Evolutionary conservation across 257 asterid species (phyloP), one percentile per base, ranked within the genome.

Genomic region (Leptodermis oblonga): DNA sequence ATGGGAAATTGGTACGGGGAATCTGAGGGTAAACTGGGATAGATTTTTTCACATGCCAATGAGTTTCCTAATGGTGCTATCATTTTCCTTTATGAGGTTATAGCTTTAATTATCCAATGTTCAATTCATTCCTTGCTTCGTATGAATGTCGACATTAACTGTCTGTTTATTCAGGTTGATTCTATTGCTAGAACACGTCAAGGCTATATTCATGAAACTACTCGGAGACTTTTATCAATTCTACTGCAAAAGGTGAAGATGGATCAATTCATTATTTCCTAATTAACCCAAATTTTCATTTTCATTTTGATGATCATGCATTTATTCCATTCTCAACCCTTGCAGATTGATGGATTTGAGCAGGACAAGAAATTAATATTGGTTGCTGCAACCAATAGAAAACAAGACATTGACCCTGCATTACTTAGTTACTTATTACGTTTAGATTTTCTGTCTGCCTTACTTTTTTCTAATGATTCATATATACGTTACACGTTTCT

Each of bases 261-360:
- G 54, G 41, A 26, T n/a, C n/a, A n/a, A n/a, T n/a, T n/a, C n/a
- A n/a, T n/a, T n/a, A n/a, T n/a, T n/a, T n/a, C n/a, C n/a, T n/a
- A n/a, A n/a, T n/a, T n/a, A n/a, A n/a, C n/a, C n/a, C n/a, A n/a
- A n/a, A n/a, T n/a, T n/a, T n/a, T n/a, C n/a, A n/a, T n/a, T n/a
- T n/a, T n/a, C n/a, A n/a, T n/a, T n/a, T n/a, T n/a, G n/a, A n/a
- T n/a, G n/a, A n/a, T n/a, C n/a, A n/a, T n/a, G n/a, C n/a, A n/a
- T n/a, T n/a, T n/a, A n/a, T n/a, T n/a, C n/a, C n/a, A n/a, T n/a
- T n/a, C n/a, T n/a, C n/a, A n/a, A n/a, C n/a, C n/a, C n/a, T n/a
- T 84, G 87, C 88, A 93, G 99, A 93, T 93, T 68, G 99, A 93
- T 82, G 97, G 96, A 70, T 93, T 93, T 79, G 99, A 93, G 93